phyloP scores from a whole-genome alignment of 805 yeast genomes.

The Wickerhamiella occidentalis region DNA sequence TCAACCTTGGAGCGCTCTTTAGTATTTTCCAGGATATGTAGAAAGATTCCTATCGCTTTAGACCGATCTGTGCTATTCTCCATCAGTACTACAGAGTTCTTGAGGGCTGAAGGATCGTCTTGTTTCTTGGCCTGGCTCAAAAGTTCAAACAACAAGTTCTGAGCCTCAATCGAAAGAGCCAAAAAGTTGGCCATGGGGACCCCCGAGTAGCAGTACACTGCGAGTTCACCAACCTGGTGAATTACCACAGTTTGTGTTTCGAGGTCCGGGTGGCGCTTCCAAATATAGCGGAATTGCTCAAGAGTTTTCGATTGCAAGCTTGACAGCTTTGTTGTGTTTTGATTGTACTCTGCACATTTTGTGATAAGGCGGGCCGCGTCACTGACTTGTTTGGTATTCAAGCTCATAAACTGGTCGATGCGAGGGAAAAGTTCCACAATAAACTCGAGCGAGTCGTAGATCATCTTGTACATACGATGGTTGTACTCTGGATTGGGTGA shows the following conservation, averaged over 20 bases:
- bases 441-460: constrained; percentile 36
- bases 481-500: constrained; percentile 28
- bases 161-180: constrained; percentile 15
- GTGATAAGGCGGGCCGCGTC: constrained; percentile 13
- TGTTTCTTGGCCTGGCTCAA: neutral
- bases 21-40: constrained; percentile 9
- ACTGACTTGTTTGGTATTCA: neutral
- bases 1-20: neutral
- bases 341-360: constrained; percentile 17
- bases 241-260: neutral
- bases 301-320: neutral
- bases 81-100: constrained; percentile 2
- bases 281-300: neutral
- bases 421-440: constrained; percentile 13
- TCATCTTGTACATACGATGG: constrained; percentile 34
- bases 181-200: constrained; percentile 2
- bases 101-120: neutral
- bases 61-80: constrained; percentile 3
- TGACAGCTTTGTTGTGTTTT: constrained; percentile 3
- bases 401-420: constrained; percentile 8
- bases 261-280: neutral
- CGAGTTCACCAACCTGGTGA: constrained; percentile 4
- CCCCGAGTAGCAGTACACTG: constrained; percentile 28
- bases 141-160: neutral
- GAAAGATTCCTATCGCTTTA: constrained; percentile 7